Base-by-base conservation (phyloP, 345 rosid genomes). In the Populus euphratica region DNA sequence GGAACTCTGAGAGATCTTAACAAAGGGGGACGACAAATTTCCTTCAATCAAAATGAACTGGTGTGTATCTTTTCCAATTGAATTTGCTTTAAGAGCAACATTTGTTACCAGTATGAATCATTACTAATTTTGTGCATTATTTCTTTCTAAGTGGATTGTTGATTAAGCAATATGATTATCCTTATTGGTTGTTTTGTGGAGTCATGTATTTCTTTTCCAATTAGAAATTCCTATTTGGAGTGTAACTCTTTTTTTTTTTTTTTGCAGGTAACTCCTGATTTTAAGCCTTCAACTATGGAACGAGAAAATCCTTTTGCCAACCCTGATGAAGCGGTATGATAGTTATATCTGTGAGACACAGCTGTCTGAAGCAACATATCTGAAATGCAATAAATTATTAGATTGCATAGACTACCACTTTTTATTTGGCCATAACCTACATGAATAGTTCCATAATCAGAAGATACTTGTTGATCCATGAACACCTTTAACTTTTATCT, bases 1-100 rank as follows among this genome's bases (percentile, higher is more conserved):
- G 89, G 89, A 17, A 86, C 89, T 72, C 73, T 88, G 73, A 88
- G 87, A 79, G 87, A 85, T 81, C 88, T 88, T 78, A 73, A 81
- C 50, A 88, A 80, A 80, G 85, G 84, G 2, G 88, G 84, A 65
- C 83, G 78, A 76, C 81, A 71, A 66, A 21, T 69, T 39, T 49
- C 78, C 73, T 75, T 67, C 1, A 85, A 82, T 76, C 82, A 80
- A 64, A 83, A 74, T 80, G 88, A 82, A 68, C 79, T 43, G 73
- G 91, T 86, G 85, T 29, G 88, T 77, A 35, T 62, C 67, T 50
- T 70, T 67, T 64, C 35, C 31, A 70, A 8, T 50, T 38, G 33
- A 75, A 13, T 77, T 43, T 78, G 33, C 68, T 52, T 25, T 12
- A 33, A 23, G 41, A 8, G 49, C 23, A 31, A 5, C 41, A 23